phyloP scores from a whole-genome alignment of 2,329 filamentous ascomycete species.

The Lomentospora prolificans region DNA sequence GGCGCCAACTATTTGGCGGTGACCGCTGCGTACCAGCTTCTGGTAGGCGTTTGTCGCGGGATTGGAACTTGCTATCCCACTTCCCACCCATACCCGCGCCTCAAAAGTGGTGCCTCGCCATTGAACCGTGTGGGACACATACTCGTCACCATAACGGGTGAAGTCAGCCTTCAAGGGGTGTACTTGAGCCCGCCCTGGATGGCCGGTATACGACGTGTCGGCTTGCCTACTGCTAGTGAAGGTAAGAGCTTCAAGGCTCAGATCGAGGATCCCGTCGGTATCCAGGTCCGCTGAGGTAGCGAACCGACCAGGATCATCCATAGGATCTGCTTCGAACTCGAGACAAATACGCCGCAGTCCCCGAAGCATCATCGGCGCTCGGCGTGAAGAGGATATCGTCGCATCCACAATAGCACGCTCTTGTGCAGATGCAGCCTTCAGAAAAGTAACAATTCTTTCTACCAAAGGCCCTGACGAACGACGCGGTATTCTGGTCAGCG shows the following conservation, averaged over 20 bases:
- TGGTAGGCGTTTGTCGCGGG: constrained; percentile 11
- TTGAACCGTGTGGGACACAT: constrained; percentile 17
- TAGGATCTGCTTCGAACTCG: constrained; percentile 39
- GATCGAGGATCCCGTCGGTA: constrained; percentile 31
- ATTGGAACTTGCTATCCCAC: neutral
- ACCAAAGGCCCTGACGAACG: constrained; percentile 41
- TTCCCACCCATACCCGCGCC: constrained; percentile 15
- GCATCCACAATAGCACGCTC: constrained; percentile 33
- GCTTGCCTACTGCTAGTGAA: constrained; percentile 25
- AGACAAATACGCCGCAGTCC: constrained; percentile 45
- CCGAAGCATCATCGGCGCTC: constrained; percentile 31
- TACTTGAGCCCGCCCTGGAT: constrained; percentile 1
- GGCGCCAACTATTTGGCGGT: constrained; percentile 29
- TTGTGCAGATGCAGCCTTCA: constrained; percentile 37
- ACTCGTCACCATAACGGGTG: constrained; percentile 17
- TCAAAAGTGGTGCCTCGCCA: constrained; percentile 20
- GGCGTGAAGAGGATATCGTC: constrained; percentile 16
- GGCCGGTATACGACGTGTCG: neutral
- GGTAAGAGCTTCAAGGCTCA: constrained; percentile 29
- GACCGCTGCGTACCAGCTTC: constrained; percentile 25
- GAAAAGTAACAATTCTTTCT: constrained; percentile 34
- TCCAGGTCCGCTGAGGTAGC: constrained; percentile 26
- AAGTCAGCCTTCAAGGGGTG: constrained; percentile 14
- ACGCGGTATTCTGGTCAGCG: constrained; percentile 44
- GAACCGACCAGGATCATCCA: constrained; percentile 23